Evolutionary conservation across 352 stramenopile genomes (phyloP), one percentile per base, ranked within the genome.

Genomic region (Phytophthora crassamura): DNA sequence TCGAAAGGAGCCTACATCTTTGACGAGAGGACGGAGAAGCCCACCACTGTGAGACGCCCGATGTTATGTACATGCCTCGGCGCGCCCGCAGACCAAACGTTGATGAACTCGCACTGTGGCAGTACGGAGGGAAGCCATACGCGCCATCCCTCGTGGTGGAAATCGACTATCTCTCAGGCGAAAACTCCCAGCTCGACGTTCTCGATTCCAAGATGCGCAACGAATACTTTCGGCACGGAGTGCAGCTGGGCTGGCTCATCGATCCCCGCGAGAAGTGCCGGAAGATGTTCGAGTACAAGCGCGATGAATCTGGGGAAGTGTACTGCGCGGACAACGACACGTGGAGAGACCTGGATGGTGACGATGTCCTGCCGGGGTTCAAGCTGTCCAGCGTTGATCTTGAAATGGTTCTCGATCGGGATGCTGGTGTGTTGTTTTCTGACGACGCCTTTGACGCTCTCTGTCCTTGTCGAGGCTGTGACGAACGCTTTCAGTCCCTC

Each of bases 321-420:
- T 49, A 59, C 25, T 32, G 35, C 4, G 40, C 46, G 22, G 35
- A 47, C 7, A 38, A 61, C 8, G 30, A 51, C 9, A 34, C 30
- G 33, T 71, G 63, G 56, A 52, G 56, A 67, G 63, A 66, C 40
- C 49, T 67, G 12, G 42, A 71, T 7, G 63, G 55, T 22, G 55
- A 41, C 32, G 30, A 43, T 11, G 48, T 71, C 22, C 42, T 71
- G 36, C 40, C 55, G 8, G 48, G 48, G 7, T 71, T 71, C 32
- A 9, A 14, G 4, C 9, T 55, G 14, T 33, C 39, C 0, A 35
- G 39, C 15, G 28, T 41, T 25, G 41, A 18, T 16, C 25, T 67
- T 30, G 41, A 67, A 12, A 50, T 61, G 50, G 34, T 12, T 5
- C 45, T 54, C 25, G 14, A 59, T 18, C 9, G 9, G 30, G 12